Evolutionary conservation across 106 monocot genomes (phyloP).

Genomic region (Posidonia australis): DNA sequence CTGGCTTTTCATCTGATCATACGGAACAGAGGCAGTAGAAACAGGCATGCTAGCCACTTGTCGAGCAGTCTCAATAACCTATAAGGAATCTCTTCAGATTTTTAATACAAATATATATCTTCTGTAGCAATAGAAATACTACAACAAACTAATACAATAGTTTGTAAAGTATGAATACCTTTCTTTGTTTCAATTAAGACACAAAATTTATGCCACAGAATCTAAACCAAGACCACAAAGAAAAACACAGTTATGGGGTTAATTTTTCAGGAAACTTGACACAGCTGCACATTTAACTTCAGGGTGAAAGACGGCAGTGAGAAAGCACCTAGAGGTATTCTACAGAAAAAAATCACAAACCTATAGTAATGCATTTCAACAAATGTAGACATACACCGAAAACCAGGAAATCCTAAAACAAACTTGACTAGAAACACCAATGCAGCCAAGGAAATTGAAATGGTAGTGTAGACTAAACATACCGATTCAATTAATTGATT

Average conservation of each 20-base stretch:
- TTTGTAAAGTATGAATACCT: neutral
- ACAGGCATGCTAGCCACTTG: constrained; percentile 42
- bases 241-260: neutral
- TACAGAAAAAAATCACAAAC: no score
- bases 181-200: neutral
- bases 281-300: neutral
- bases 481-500: constrained; percentile 91
- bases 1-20: constrained; percentile 87
- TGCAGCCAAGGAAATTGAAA: neutral
- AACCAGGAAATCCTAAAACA: neutral
- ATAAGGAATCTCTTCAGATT: neutral
- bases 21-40: constrained; percentile 48
- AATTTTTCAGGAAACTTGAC: neutral
- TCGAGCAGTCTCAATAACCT: constrained; percentile 78
- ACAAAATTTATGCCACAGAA: neutral
- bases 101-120: neutral
- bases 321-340: neutral
- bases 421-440: neutral
- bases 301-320: neutral
- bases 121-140: neutral
- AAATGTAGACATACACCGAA: no score
- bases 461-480: constrained; percentile 5
- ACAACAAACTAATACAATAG: neutral
- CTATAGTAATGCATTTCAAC: no score
- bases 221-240: neutral